Evolutionary conservation across 1,284 basidiomycete species (phyloP), one percentile per base, ranked within the genome.

Genomic region (Ustilago curta): DNA sequence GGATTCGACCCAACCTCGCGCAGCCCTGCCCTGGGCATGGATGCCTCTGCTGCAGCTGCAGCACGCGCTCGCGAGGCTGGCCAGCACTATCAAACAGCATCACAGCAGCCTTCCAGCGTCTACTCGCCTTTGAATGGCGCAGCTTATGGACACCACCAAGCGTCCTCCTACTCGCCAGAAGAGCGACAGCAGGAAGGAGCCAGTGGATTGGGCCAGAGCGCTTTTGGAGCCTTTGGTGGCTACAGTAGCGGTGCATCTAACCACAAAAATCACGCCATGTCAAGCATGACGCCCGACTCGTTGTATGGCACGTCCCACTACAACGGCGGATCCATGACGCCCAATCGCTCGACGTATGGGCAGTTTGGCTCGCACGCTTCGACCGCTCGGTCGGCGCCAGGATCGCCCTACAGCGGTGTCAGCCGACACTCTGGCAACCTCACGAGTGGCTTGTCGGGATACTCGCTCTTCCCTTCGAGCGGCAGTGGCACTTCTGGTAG

Each of bases 341-440:
- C 67, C 9, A 65, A 63, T 37, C 67, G 72, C 27, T 58, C 59
- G 29, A 32, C 67, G 11, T 75, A 67, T 27, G 39, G 54, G 2
- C 62, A 67, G 40, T 68, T 57, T 21, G 40, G 37, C 16, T 44
- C 72, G 49, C 72, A 70, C 21, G 56, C 65, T 45, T 61, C 68
- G 21, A 45, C 67, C 1, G 72, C 65, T 39, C 68, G 64, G 19
- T 70, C 67, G 2, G 72, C 72, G 14, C 72, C 72, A 8, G 72
- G 68, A 19, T 75, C 72, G 52, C 72, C 72, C 16, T 75, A 75
- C 72, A 68, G 60, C 45, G 72, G 72, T 40, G 59, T 70, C 45
- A 62, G 63, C 32, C 59, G 64, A 2, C 72, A 75, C 58, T 19
- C 62, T 19, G 56, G 42, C 58, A 75, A 57, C 40, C 58, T 69